Percentiles rank a stretch among this genome's conserved stretches.
phyloP scores from a whole-genome alignment of 768 basidiomycete genomes.

The Rhodosporidiobolus odoratus region DNA sequence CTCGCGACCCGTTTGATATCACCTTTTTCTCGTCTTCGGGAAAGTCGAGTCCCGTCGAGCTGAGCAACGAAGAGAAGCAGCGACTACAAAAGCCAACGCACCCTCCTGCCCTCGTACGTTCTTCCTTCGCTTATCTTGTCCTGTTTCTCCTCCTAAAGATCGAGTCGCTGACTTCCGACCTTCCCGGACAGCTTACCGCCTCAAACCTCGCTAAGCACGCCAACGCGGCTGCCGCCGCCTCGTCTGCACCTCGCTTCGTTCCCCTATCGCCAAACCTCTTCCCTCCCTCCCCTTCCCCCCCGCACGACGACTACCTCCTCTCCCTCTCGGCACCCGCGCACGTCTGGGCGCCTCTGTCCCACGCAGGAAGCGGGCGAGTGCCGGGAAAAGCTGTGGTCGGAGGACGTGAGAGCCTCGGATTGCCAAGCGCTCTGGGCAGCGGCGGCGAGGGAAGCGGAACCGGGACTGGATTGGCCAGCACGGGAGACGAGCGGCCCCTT shows the following conservation, averaged over 20 bases:
- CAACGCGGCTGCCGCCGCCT: background rate
- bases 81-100: background rate
- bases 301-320: conserved; percentile 35
- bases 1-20: background rate
- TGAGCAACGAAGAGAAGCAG: background rate
- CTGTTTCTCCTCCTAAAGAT: background rate
- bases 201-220: conserved; percentile 14
- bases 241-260: background rate
- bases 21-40: background rate
- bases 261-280: background rate
- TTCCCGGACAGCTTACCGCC: conserved; percentile 8
- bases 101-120: background rate
- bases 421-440: background rate
- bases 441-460: background rate
- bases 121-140: background rate
- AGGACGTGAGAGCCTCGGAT: background rate
- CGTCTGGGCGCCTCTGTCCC: conserved; percentile 33
- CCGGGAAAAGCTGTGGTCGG: background rate
- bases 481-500: conserved; percentile 27
- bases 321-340: conserved; percentile 27
- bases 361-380: too few species aligned
- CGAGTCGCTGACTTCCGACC: background rate
- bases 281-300: conserved; percentile 8
- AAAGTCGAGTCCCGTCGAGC: background rate
- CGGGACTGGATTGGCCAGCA: conserved; percentile 2